These are phyloP conservation scores for Neopestalotiopsis rosae DNA, from an alignment of 2,329 filamentous ascomycete genomes.

Conservation along the genomic window DNA sequence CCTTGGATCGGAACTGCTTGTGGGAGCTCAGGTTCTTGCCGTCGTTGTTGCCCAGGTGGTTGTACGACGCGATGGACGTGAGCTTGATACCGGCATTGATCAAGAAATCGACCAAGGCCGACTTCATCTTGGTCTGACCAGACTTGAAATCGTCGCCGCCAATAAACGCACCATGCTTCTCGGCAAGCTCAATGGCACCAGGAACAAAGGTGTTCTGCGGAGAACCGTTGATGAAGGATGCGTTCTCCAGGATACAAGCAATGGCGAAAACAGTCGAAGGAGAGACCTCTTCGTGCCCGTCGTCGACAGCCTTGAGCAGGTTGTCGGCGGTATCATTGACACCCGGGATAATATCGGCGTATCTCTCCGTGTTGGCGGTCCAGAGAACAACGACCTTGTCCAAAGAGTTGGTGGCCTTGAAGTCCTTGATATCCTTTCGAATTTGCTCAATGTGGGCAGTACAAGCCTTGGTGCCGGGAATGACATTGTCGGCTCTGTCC, in stretches of 20 bases:
- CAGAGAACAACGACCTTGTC: slow-evolving; percentile 98
- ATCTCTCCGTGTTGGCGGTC: slow-evolving; percentile 99
- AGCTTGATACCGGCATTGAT: slow-evolving; percentile 99
- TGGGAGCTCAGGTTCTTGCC: slow-evolving; percentile 98
- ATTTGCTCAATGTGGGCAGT: slow-evolving; percentile 91
- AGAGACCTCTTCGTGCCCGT: slow-evolving; percentile 87
- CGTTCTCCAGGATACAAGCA: slow-evolving; percentile 86
- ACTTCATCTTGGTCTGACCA: slow-evolving; percentile 99
- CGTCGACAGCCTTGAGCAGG: slow-evolving; percentile 84
- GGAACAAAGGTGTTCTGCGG: slow-evolving; percentile 99
- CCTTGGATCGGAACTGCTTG: slow-evolving; percentile 98
- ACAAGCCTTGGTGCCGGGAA: slow-evolving; percentile 83
- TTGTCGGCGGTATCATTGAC: slow-evolving; percentile 98
- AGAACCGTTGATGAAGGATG: slow-evolving; percentile 98
- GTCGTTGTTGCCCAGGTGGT: slow-evolving; percentile 99
- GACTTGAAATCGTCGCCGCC: slow-evolving; percentile 99
- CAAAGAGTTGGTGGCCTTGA: slow-evolving; percentile 83
- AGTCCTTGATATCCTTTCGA: slow-evolving; percentile 89
- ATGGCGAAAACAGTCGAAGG: slow-evolving; percentile 97
- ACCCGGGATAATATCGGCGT: slow-evolving; percentile 83
- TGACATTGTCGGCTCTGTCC: slow-evolving; percentile 89
- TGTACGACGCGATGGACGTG: slow-evolving; percentile 98
- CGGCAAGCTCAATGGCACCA: slow-evolving; percentile 86
- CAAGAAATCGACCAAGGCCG: slow-evolving; percentile 95
- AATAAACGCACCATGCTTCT: slow-evolving; percentile 86